Evolutionary conservation across 179 eudicot species (phyloP).

Genomic region (Beta macrorhiza): DNA sequence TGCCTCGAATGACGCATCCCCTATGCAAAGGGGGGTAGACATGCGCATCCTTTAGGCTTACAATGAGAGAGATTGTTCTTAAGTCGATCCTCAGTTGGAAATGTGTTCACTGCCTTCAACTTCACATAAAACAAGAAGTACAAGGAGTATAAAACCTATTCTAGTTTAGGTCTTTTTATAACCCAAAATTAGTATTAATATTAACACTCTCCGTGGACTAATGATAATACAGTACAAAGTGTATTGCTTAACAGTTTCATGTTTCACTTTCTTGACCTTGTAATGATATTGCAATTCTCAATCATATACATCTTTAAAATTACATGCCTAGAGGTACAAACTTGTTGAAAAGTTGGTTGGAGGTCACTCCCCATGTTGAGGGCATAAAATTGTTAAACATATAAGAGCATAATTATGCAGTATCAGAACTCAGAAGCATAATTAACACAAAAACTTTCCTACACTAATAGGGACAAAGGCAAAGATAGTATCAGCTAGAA

Average conservation of each 20-base stretch:
- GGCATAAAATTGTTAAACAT: not conserved
- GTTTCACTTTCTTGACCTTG: not conserved
- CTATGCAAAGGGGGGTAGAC: not conserved
- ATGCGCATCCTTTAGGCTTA: not conserved
- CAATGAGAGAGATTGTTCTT: not conserved
- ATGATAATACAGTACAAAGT: not conserved
- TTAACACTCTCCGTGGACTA: not conserved
- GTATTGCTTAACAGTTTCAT: not conserved
- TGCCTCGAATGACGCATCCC: not conserved
- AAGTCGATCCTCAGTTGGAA: not conserved
- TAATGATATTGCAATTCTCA: not conserved
- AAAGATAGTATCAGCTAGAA: constrained; percentile 11
- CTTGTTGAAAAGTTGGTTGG: not conserved
- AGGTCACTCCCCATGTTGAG: not conserved
- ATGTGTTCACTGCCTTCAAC: not conserved
- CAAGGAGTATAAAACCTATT: not conserved
- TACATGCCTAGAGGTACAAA: not conserved
- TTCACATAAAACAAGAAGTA: not conserved
- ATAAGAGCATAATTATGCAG: not conserved
- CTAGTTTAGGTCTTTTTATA: not conserved
- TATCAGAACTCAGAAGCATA: not conserved
- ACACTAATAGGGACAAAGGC: not conserved
- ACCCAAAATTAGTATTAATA: not conserved
- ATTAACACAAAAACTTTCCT: not conserved
- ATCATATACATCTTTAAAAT: not conserved